phyloP scores from a whole-genome alignment of 257 asterid genomes.

The Nicotiana noctiflora region DNA sequence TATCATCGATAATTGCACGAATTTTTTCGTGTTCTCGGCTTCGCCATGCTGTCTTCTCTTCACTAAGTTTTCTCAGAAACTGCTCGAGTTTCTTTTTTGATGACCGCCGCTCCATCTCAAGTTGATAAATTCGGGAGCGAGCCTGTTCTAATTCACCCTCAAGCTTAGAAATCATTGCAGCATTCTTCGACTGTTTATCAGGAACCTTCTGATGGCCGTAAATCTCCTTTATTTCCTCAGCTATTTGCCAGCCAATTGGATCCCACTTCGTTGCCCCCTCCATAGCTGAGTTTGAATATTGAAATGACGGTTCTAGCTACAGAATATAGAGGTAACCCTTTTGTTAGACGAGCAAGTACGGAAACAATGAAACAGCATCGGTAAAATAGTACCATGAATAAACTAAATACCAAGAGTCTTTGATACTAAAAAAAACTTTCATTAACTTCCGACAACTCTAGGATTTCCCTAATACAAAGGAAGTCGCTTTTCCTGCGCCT shows the following conservation, averaged over 20 bases:
- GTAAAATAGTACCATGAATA: background rate
- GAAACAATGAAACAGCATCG: background rate
- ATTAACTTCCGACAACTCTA: background rate
- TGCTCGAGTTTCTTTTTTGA: constrained; percentile 65
- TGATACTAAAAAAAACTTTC: background rate
- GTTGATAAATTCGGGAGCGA: constrained; percentile 44
- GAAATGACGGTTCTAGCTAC: constrained; percentile 38
- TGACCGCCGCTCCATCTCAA: constrained; percentile 43
- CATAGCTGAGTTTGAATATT: constrained; percentile 38
- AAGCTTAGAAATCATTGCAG: constrained; percentile 37
- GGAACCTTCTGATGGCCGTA: constrained; percentile 25
- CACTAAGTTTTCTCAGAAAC: constrained; percentile 51
- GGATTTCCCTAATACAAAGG: background rate
- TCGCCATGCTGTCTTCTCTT: constrained; percentile 62
- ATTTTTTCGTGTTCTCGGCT: constrained; percentile 61
- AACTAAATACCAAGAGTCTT: background rate
- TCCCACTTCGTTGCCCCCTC: constrained; percentile 77
- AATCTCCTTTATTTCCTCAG: constrained; percentile 25
- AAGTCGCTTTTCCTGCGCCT: background rate
- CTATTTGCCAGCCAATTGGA: constrained; percentile 34
- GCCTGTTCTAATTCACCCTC: constrained; percentile 54
- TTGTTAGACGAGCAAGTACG: background rate
- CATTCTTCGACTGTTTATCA: constrained; percentile 24
- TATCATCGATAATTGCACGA: constrained; percentile 45
- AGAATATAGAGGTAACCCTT: background rate